Evolutionary conservation across 495 filamentous ascomycete genomes (phyloP), one percentile per base, ranked within the genome.

Genomic region (Neurospora africana): DNA sequence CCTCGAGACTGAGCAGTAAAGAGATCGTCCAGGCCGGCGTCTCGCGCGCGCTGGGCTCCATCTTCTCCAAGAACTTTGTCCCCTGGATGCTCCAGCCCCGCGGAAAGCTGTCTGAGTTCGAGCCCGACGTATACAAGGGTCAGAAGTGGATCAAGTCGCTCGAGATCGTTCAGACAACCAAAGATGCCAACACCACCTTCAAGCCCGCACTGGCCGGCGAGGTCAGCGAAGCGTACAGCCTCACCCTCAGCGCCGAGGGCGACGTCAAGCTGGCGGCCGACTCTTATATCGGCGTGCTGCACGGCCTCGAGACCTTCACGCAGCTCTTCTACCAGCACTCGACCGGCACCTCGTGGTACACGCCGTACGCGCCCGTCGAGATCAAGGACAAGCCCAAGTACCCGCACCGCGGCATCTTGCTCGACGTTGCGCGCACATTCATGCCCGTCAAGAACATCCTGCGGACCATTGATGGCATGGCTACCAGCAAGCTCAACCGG

Each of bases 401-500:
- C 77, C 80, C 81, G 11, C 91, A 94, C 79, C 88, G 92, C 70
- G 92, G 92, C 43, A 73, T 95, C 47, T 89, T 94, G 76, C 78
- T 95, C 72, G 92, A 95, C 77, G 86, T 91, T 38, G 82, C 90
- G 7, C 82, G 92, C 44, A 88, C 88, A 75, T 93, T 83, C 79
- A 90, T 89, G 77, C 83, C 87, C 8, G 81, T 90, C 23, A 74
- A 82, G 0, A 86, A 91, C 76, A 89, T 95, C 73, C 80, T 88
- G 71, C 85, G 88, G 68, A 90, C 86, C 41, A 91, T 95, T 74
- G 92, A 94, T 73, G 90, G 89, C 36, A 76, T 92, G 70, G 78
- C 88, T 11, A 90, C 85, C 85, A 93, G 89, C 82, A 94, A 95
- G 83, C 85, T 95, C 81, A 94, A 94, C 79, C 83, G 87, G 8